Evolutionary conservation across 345 rosid species (phyloP), one percentile per base, ranked within the genome.

Genomic region (Microthlaspi erraticum): DNA sequence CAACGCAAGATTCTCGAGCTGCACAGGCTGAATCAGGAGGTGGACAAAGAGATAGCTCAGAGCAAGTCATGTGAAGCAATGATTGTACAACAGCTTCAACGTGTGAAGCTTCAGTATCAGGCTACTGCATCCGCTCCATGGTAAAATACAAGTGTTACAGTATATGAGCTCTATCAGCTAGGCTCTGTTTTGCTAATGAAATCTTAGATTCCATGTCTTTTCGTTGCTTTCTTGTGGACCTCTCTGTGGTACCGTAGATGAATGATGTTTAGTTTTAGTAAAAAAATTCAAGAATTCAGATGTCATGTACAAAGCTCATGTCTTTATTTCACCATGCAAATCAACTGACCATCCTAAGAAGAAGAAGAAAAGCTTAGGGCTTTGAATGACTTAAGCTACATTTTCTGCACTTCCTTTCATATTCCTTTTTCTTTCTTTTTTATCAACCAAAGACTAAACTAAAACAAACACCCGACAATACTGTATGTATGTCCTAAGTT

Each of bases 61-160:
- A 45, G 77, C 68, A 72, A 45, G 73, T 61, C 57, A 34, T 29
- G 26, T 13, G 38, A 64, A 17, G 52, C 20, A 18, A 62, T 11
- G 54, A 44, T 76, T 32, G 67, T 37, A 7, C 66, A 39, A 13
- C 60, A 51, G 8, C 14, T 83, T 51, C 57, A 37, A 23, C 60
- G 51, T 50, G 73, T 66, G 12, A 31, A 60, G 23, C 43, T 17
- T 45, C 77, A 80, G 42, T 82, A 80, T 60, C 66, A 56, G 42
- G 61, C 55, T 23, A 23, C 64, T 72, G 83, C 77, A 0, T 50
- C 68, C 13, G 81, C 83, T 64, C 76, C 85, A 4, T 88, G 91
- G 91, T 83, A 32, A 74, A 29, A 4, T n/a, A n/a, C n/a, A n/a
- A n/a, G n/a, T 29, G 31, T 29, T 29, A 29, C n/a, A n/a, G n/a